Evolutionary conservation across 2,329 filamentous ascomycete genomes (phyloP), one percentile per base, ranked within the genome.

Genomic region (Colletotrichum tabaci): DNA sequence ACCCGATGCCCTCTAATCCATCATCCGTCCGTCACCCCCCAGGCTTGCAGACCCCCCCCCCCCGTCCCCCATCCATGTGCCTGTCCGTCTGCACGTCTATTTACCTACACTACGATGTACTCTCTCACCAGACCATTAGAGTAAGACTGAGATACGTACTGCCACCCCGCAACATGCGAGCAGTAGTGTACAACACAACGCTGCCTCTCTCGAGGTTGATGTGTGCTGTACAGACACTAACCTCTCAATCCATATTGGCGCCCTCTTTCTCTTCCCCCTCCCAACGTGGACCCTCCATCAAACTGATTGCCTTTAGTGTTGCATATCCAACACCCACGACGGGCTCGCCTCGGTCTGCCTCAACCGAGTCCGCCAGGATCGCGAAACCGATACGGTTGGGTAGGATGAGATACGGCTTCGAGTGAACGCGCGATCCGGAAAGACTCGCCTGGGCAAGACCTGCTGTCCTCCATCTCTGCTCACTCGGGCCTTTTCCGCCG

Each of bases 311-410:
- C 21, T 23, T 67, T 38, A 56, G 56, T 46, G 56, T 44, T 23
- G 56, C 56, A 56, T n/a, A 61, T 71, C 63, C 56, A 47, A 38
- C 23, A 30, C 40, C 35, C 13, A 50, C 55, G 30, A 42, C 30
- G 38, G 30, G 23, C 57, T 50, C 47, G 62, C 50, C 58, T 68
- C 65, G 68, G 68, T 49, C 58, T 63, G 58, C 23, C 38, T 52
- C 16, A 71, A 63, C 68, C 65, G 68, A 68, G 68, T 26, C n/a
- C 13, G 42, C 67, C 57, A 68, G 65, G 46, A 44, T 68, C 46
- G 16, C n/a, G 5, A 38, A 13, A 44, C 15, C 44, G 26, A 38
- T 38, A 40, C 26, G 46, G 26, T 18, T 30, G 13, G 35, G 35
- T 38, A 8, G 35, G 35, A 38, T 38, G 35, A 40, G 18, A 16